Evolutionary conservation across 257 asterid genomes (phyloP).

Genomic region (Rauvolfia tetraphylla): DNA sequence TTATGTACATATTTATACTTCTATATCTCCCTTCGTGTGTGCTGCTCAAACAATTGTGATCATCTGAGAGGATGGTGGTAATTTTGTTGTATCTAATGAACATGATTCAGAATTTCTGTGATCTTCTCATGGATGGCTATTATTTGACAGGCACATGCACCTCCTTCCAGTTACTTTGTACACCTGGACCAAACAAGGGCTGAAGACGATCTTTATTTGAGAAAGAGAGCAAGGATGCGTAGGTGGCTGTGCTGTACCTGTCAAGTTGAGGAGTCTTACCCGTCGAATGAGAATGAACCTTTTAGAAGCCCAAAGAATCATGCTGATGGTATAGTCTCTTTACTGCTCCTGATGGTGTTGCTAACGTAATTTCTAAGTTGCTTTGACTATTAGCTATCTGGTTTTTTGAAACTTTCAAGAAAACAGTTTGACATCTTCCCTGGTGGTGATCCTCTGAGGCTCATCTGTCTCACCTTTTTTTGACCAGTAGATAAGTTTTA

Average conservation of each 20-base stretch:
- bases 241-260: conserved; percentile 85
- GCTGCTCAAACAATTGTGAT: not conserved
- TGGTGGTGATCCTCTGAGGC: not conserved
- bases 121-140: not conserved
- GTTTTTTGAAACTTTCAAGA: not conserved
- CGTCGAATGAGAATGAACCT: conserved; percentile 58
- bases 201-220: conserved; percentile 49
- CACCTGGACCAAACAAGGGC: conserved; percentile 48
- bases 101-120: not conserved
- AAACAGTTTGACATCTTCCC: not conserved
- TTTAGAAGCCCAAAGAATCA: conserved; percentile 61
- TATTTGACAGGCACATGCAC: conserved; percentile 54
- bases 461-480: not conserved
- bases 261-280: conserved; percentile 66
- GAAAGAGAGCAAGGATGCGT: conserved; percentile 72
- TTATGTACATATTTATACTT: not conserved
- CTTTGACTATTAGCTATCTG: not conserved
- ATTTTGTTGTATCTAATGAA: not conserved
- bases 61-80: not conserved
- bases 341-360: conserved; percentile 9
- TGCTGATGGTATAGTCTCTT: conserved; percentile 50
- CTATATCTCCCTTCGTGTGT: not conserved
- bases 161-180: conserved; percentile 64
- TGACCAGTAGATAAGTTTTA: not conserved
- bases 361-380: not conserved